Conservation (phyloP, 345 rosid species). For the Rhizophora apiculata region DNA sequence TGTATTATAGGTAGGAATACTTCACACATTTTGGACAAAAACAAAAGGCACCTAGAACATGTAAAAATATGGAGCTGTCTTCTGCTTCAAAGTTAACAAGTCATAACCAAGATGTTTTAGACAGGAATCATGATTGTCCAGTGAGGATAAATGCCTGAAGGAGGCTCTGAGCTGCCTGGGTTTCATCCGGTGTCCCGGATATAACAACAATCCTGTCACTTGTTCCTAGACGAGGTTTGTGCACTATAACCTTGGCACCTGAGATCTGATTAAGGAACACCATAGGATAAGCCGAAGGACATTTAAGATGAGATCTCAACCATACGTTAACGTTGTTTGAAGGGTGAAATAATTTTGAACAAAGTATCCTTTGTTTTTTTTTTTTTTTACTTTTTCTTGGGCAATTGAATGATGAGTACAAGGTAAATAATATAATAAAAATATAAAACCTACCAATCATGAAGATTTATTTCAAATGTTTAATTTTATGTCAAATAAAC, state of each 20-base stretch:
- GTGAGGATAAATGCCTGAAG: constrained; percentile 90
- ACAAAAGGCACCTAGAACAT: constrained; percentile 3
- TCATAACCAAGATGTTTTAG: constrained; percentile 5
- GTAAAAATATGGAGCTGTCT: constrained; percentile 1
- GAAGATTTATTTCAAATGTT: background rate
- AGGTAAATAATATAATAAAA: background rate
- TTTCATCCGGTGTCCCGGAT: constrained; percentile 93
- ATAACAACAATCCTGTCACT: constrained; percentile 80
- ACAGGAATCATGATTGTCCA: constrained; percentile 37
- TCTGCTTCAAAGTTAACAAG: background rate
- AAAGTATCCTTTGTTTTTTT: background rate
- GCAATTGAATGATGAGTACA: background rate
- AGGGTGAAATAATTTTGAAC: constrained; percentile 1
- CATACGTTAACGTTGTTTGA: constrained; percentile 9
- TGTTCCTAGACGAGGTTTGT: constrained; percentile 69
- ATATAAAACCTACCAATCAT: background rate
- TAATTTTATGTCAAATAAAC: background rate
- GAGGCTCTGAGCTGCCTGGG: constrained; percentile 94
- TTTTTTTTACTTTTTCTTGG: background rate
- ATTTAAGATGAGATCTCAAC: constrained; percentile 13
- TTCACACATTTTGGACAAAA: constrained; percentile 3
- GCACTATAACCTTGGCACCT: constrained; percentile 89
- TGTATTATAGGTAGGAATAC: background rate
- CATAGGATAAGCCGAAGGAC: constrained; percentile 26
- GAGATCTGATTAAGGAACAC: constrained; percentile 69